These are phyloP conservation scores for Eucalyptus fibrosa DNA, from an alignment of 345 rosid species.

Conservation along the genomic window DNA sequence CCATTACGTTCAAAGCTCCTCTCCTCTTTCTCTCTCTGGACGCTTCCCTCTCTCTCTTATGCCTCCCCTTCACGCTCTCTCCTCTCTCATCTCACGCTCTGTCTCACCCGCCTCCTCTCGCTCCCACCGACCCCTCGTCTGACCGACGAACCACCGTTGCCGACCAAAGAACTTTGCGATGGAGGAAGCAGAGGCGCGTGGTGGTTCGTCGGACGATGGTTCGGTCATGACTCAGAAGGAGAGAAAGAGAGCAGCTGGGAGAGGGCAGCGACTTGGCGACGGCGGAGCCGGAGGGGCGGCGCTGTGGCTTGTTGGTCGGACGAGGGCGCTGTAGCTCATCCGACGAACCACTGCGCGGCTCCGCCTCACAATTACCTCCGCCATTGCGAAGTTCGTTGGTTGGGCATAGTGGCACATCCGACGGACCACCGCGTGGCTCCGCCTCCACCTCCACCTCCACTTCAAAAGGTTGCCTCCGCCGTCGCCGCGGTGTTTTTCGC, in stretches of 20 bases:
- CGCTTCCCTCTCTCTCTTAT: neutral
- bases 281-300: no score
- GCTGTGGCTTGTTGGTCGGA: neutral
- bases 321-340: neutral
- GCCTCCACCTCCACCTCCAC: no score
- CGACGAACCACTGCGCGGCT: neutral
- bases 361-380: neutral
- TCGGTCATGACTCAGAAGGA: neutral
- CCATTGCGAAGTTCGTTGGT: neutral
- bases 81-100: neutral
- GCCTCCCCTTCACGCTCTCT: neutral
- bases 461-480: no score
- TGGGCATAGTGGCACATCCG: fast-evolving
- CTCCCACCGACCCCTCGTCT: neutral
- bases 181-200: no score
- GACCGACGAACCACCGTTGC: no score
- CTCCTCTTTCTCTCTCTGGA: no score
- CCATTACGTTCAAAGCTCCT: no score
- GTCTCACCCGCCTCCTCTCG: neutral
- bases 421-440: neutral
- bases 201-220: neutral
- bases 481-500: no score
- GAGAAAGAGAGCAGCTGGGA: neutral
- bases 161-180: neutral
- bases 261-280: neutral